Percentiles rank a stretch among this genome's conserved stretches.
These are phyloP conservation scores for Stachybotrys elegans DNA, from an alignment of 2,329 filamentous ascomycete genomes.

Conservation along the genomic window DNA sequence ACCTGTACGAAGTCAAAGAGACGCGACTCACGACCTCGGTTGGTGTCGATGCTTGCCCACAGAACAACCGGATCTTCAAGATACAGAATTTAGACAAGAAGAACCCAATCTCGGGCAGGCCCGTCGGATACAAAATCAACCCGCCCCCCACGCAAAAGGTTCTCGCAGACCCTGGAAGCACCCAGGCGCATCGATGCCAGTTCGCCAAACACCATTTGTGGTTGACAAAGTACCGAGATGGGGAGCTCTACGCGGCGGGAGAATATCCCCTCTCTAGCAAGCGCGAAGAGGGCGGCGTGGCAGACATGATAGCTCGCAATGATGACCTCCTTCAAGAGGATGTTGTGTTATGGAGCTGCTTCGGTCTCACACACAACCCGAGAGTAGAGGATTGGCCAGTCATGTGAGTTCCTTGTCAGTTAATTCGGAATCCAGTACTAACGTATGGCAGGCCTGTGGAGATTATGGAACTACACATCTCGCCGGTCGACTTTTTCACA, in stretches of 20 bases:
- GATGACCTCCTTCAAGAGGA: slow-evolving; percentile 46
- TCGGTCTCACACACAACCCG: slow-evolving; percentile 61
- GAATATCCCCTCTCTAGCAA: slow-evolving; percentile 42
- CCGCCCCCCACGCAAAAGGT: slow-evolving; percentile 49
- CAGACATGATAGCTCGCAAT: slow-evolving; percentile 27
- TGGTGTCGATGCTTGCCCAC: slow-evolving; percentile 44
- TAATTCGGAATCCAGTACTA: no score
- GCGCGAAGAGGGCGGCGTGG: slow-evolving; percentile 30
- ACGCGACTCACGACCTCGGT: slow-evolving; percentile 37
- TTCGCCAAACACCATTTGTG: slow-evolving; percentile 39
- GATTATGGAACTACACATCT: slow-evolving; percentile 38
- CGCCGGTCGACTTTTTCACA: slow-evolving; percentile 45
- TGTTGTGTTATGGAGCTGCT: slow-evolving; percentile 52
- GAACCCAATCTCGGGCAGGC: slow-evolving; percentile 39
- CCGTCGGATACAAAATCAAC: slow-evolving; percentile 43
- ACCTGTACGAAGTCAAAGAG: slow-evolving; percentile 35
- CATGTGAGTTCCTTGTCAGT: no score
- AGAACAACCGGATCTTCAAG: slow-evolving; percentile 44
- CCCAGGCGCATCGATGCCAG: slow-evolving; percentile 33
- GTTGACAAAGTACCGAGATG: slow-evolving; percentile 38
- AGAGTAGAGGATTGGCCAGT: slow-evolving; percentile 64
- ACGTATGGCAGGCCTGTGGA: slow-evolving; percentile 50
- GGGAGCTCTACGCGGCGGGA: slow-evolving; percentile 37
- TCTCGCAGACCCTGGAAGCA: slow-evolving; percentile 32
- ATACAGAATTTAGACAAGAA: slow-evolving; percentile 37